Evolutionary conservation across 805 yeast species (phyloP), one percentile per base, ranked within the genome.

Genomic region (Candida vartiovaarae): DNA sequence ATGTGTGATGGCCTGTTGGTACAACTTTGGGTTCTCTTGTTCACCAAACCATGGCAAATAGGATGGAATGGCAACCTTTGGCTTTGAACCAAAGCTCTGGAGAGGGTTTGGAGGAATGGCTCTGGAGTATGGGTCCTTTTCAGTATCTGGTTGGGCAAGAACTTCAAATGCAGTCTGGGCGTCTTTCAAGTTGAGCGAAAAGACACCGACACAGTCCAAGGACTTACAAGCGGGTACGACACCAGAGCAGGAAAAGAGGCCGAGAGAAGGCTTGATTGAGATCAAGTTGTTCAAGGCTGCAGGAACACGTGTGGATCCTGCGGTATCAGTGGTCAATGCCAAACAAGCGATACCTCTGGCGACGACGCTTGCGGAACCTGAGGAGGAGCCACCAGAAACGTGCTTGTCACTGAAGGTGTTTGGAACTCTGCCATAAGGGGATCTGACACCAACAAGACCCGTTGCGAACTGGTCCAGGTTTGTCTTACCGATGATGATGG

Each of bases 221-320:
- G 96, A 87, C 62, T 83, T 86, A 66, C 99, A 91, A 15, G 98
- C 98, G 11, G 98, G 98, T 6, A 93, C 93, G n/a, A 91, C 95
- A 49, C 99, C 99, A 4, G 71, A 62, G 45, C 95, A 80, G 7
- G 95, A 85, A 55, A 91, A 82, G 1, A 78, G 78, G 43, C 99
- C 99, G 49, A 80, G 79, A 1, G 97, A 82, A 33, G 99, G 98
- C 65, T 91, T 91, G 52, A 93, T 75, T 23, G 98, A 98, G 51
- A 91, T 76, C 54, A 89, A 67, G 64, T 93, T 93, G 73, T 91
- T 91, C 52, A 91, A 71, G 29, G 89, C 91, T 26, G 98, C 98
- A 27, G 99, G 99, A 30, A 91, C 99, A 58, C 99, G 78, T 35
- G 97, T 97, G 5, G 96, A 87, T 24, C 99, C 99, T 8, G 99